Conservation (phyloP, 441 rosid species). For the Arabidopsis lyrata region DNA sequence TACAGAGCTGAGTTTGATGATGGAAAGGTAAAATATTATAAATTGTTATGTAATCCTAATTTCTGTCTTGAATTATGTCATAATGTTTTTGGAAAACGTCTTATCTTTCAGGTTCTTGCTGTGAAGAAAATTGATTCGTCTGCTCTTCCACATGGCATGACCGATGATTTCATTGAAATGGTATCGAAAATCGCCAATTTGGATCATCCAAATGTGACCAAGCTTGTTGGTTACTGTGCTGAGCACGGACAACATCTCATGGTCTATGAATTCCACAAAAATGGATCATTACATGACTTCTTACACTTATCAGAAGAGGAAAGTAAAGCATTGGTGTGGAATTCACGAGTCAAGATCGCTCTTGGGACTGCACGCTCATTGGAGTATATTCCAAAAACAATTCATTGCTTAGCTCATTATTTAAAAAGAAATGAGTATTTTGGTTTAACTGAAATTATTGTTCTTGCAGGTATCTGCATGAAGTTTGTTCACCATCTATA, state of each 20-base stretch:
- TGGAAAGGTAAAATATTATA: slow-evolving; percentile 67
- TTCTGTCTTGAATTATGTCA: not conserved
- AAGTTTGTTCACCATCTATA: slow-evolving; percentile 91
- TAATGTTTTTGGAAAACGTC: slow-evolving; percentile 12
- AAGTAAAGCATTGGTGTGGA: slow-evolving; percentile 92
- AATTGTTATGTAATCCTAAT: not conserved
- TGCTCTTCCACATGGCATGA: slow-evolving; percentile 64
- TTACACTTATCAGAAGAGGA: slow-evolving; percentile 84
- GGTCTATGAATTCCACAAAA: slow-evolving; percentile 82
- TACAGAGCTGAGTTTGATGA: slow-evolving; percentile 93
- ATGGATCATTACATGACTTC: slow-evolving; percentile 86
- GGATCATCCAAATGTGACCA: slow-evolving; percentile 94
- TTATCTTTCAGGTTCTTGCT: slow-evolving; percentile 71
- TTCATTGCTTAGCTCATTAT: not conserved
- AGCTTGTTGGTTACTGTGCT: slow-evolving; percentile 93
- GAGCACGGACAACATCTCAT: slow-evolving; percentile 96
- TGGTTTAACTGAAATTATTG: slow-evolving; percentile 12
- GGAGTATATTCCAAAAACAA: slow-evolving; percentile 59
- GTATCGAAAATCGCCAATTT: slow-evolving; percentile 83
- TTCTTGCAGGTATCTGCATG: slow-evolving; percentile 86
- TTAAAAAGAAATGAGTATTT: not conserved
- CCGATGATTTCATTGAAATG: slow-evolving; percentile 74
- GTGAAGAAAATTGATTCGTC: slow-evolving; percentile 94
- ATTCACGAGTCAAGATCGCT: slow-evolving; percentile 91
- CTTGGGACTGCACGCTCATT: slow-evolving; percentile 95